Evolutionary conservation across 805 yeast species (phyloP), one percentile per base, ranked within the genome.

Genomic region (Pichia thaimueangensis): DNA sequence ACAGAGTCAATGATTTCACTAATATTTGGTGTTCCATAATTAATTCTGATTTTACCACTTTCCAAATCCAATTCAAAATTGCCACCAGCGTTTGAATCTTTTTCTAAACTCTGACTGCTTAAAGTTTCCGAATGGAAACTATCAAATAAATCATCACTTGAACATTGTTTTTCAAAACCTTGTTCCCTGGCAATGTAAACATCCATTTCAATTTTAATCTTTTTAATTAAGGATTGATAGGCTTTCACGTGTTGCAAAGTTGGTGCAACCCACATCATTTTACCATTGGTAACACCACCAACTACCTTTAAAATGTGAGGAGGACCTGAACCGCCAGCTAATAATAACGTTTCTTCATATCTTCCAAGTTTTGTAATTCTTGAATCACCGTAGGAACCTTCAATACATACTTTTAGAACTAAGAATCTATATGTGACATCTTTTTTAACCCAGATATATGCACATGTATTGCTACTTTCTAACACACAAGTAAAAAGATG

Each of bases 291-390:
- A 69, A 54, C 40, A 3, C 41, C 34, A 1, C 33, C 12, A 1
- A 67, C 69, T 48, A 70, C 70, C 15, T 69, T 65, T 36, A 63
- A 59, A 20, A 70, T 61, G 16, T 77, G 82, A 0, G 89, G 81
- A 37, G 80, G 65, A 35, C 89, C 91, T 38, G 74, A 72, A 16
- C 91, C 91, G 31, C 86, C 88, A 6, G 87, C 81, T 19, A 82
- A 45, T 36, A 80, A 68, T 5, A 80, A 60, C 5, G 74, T 68
- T 40, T 70, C 68, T 34, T 75, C 71, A 50, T 71, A 80, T 37
- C 64, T 62, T 19, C 62, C 61, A 13, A 76, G 62, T 2, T 80
- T 73, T 5, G 74, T 56, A 3, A 71, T 48, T 30, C 67, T 65
- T 1, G 86, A 86, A 20, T 30, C 44, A 17, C 45, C 45, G 54